phyloP scores from a whole-genome alignment of 345 rosid genomes.

The Mangifera indica region DNA sequence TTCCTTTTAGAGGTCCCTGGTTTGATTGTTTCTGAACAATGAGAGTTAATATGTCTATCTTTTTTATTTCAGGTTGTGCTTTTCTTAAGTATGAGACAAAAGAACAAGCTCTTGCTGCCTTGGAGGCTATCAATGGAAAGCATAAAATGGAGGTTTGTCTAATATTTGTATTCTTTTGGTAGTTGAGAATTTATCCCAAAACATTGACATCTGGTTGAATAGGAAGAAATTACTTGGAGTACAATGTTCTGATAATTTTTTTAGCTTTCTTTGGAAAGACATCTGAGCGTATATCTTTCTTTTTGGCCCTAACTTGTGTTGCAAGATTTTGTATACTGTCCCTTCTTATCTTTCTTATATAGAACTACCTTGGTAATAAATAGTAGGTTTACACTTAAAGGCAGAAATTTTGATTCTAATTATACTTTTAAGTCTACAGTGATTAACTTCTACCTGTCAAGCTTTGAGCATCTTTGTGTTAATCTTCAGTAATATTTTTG shows the following conservation, averaged over 20 bases:
- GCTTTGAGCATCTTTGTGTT: background rate
- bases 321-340: background rate
- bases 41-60: slow-evolving; percentile 12
- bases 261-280: background rate
- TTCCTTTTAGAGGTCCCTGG: background rate
- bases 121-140: slow-evolving; percentile 85
- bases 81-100: slow-evolving; percentile 94
- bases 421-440: background rate
- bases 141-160: slow-evolving; percentile 93
- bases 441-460: background rate
- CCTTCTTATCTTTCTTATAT: background rate
- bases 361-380: background rate
- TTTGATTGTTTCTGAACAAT: slow-evolving; percentile 6
- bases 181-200: background rate
- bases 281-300: background rate
- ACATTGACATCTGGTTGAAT: background rate
- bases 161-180: slow-evolving; percentile 3
- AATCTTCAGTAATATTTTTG: background rate
- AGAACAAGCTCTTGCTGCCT: slow-evolving; percentile 88
- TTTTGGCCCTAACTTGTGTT: background rate
- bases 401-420: background rate
- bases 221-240: background rate
- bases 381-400: background rate
- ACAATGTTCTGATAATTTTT: too few species aligned
- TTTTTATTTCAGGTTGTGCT: slow-evolving; percentile 70